Conservation (phyloP, 495 filamentous ascomycete species). For the Penicillium bialowiezense region DNA sequence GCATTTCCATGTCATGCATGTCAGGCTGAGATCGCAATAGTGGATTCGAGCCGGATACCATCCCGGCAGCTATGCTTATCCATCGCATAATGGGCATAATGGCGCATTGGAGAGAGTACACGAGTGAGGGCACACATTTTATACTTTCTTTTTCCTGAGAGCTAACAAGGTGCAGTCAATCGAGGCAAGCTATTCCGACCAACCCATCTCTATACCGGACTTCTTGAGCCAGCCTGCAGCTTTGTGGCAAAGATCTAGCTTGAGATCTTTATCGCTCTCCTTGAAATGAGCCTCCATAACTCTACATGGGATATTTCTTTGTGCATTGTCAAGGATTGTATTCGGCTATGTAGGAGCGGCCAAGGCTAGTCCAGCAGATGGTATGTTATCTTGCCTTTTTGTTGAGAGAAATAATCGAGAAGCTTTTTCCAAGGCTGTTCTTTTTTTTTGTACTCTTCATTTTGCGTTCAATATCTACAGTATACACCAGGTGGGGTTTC, state of each 20-base stretch:
- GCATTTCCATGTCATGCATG: not conserved
- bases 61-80: slow-evolving; percentile 34
- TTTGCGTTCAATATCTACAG: too few relatives aligned
- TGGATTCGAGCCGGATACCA: slow-evolving; percentile 34
- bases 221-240: not conserved
- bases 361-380: too few relatives aligned
- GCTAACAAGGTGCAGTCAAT: slow-evolving; percentile 13
- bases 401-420: too few relatives aligned
- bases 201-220: slow-evolving; percentile 28
- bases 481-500: too few relatives aligned
- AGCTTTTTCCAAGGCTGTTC: too few relatives aligned
- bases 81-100: slow-evolving; percentile 38
- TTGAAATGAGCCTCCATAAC: too few relatives aligned
- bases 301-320: too few relatives aligned
- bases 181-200: slow-evolving; percentile 35
- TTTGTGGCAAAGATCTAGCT: slow-evolving; percentile 11
- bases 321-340: too few relatives aligned
- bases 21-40: slow-evolving; percentile 9
- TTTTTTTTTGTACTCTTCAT: too few relatives aligned
- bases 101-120: slow-evolving; percentile 45
- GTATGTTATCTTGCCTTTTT: too few relatives aligned
- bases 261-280: too few relatives aligned
- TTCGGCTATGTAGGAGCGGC: too few relatives aligned
- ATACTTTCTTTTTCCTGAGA: not conserved
- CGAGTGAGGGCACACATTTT: slow-evolving; percentile 19